These are phyloP conservation scores for Debaryomyces psychrophilus DNA, from an alignment of 1,139 yeast genomes.

Conservation along the genomic window DNA sequence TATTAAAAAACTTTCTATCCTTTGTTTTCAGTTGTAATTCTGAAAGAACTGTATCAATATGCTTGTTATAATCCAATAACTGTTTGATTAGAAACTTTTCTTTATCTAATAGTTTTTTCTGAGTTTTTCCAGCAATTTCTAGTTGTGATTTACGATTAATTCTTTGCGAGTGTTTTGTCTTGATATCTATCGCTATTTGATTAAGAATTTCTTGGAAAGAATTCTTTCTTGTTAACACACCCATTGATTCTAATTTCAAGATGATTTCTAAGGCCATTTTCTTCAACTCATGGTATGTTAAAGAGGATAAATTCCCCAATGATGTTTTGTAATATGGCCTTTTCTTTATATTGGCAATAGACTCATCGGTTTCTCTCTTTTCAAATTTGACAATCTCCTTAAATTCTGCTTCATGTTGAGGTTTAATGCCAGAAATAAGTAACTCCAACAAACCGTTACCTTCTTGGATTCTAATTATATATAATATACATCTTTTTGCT, in stretches of 20 bases:
- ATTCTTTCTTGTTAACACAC: constrained; percentile 65
- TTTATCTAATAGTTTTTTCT: constrained; percentile 62
- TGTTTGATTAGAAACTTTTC: constrained; percentile 63
- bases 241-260: constrained; percentile 72
- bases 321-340: constrained; percentile 45
- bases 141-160: constrained; percentile 64
- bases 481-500: constrained; percentile 78
- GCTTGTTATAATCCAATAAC: constrained; percentile 66
- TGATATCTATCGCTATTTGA: constrained; percentile 83
- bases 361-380: constrained; percentile 28
- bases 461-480: constrained; percentile 80
- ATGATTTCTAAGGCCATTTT: constrained; percentile 74
- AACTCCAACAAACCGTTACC: constrained; percentile 74
- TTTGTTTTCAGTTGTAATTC: constrained; percentile 62
- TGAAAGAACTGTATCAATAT: constrained; percentile 66
- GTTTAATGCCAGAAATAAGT: constrained; percentile 69
- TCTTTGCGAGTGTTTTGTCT: constrained; percentile 74
- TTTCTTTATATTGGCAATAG: constrained; percentile 27
- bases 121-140: constrained; percentile 59
- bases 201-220: constrained; percentile 80
- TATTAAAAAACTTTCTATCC: constrained; percentile 54
- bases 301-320: constrained; percentile 55
- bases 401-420: constrained; percentile 67
- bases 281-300: constrained; percentile 77
- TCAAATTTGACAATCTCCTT: constrained; percentile 58